phyloP scores from a whole-genome alignment of 148 eudicot genomes.

The Spergularia bocconei region DNA sequence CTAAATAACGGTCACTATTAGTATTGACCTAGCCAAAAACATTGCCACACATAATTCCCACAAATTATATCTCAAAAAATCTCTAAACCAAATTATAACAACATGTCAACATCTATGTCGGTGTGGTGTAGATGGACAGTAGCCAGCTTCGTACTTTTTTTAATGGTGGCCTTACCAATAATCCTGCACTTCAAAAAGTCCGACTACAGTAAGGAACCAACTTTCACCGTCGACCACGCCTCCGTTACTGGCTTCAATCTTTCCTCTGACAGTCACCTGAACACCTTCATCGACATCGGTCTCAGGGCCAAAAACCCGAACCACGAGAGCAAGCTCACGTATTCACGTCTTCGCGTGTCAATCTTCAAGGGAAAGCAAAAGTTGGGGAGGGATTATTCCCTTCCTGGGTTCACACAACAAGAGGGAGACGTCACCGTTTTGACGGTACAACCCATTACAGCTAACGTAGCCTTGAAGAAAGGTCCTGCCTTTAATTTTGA shows the following conservation, averaged over 20 bases:
- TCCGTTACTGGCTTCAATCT: conserved; percentile 17
- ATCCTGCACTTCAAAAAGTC: too few relatives aligned
- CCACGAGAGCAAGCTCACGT: not conserved
- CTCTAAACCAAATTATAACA: too few relatives aligned
- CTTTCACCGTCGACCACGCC: conserved; percentile 17
- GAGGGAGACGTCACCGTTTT: not conserved
- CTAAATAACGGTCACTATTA: too few relatives aligned
- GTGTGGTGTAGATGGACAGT: too few relatives aligned
- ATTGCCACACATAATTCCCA: too few relatives aligned
- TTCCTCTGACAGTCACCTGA: conserved; percentile 23
- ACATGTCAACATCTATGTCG: too few relatives aligned
- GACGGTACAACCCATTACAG: not conserved
- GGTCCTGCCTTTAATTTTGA: not conserved
- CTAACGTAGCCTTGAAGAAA: not conserved
- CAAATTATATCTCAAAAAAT: too few relatives aligned
- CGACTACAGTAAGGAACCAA: conserved; percentile 1
- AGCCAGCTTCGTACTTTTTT: not conserved
- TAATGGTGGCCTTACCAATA: too few relatives aligned
- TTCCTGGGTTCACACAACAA: not conserved
- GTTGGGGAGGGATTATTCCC: not conserved
- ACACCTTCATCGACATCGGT: conserved; percentile 6
- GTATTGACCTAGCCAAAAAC: too few relatives aligned
- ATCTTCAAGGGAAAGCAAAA: not conserved
- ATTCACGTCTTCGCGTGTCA: not conserved
- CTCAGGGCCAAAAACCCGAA: conserved; percentile 18